Percentiles rank a stretch among this genome's conserved stretches.
Evolutionary conservation across 805 yeast genomes (phyloP).

Genomic region (Zygosaccharomyces siamensis): DNA sequence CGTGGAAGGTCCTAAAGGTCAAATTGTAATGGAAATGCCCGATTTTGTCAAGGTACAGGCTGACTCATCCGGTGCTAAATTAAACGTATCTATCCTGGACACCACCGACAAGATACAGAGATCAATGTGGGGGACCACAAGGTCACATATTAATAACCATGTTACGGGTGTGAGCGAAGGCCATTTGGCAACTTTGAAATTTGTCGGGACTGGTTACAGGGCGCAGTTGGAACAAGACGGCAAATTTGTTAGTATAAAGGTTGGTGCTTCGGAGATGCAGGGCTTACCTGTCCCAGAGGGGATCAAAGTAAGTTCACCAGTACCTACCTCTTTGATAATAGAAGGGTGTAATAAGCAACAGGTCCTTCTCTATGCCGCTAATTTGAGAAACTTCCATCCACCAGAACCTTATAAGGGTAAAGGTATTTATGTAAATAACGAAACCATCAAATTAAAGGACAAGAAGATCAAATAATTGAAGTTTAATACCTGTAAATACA

Average conservation of each 20-base stretch:
- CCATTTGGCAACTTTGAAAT: constrained; percentile 76
- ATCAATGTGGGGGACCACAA: constrained; percentile 92
- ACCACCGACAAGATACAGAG: constrained; percentile 61
- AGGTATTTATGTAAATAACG: constrained; percentile 89
- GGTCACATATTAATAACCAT: constrained; percentile 72
- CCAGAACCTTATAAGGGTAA: constrained; percentile 99
- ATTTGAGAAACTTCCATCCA: constrained; percentile 77
- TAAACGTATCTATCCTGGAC: constrained; percentile 55
- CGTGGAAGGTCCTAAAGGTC: constrained; percentile 76
- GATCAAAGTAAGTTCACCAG: constrained; percentile 67
- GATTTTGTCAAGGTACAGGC: constrained; percentile 52
- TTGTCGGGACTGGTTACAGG: constrained; percentile 97
- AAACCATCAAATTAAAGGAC: constrained; percentile 84
- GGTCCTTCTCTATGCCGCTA: constrained; percentile 83
- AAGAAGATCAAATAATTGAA: constrained; percentile 74
- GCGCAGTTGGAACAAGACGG: constrained; percentile 64
- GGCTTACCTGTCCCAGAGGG: constrained; percentile 74
- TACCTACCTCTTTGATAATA: constrained; percentile 77
- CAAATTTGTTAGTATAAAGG: constrained; percentile 66
- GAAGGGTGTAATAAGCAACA: constrained; percentile 88
- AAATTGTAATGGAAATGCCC: constrained; percentile 59
- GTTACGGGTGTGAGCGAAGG: constrained; percentile 90
- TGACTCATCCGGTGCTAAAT: constrained; percentile 30
- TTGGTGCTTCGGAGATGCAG: constrained; percentile 82
- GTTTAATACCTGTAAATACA: constrained; percentile 4